Base-by-base conservation (phyloP, 306 rosid genomes). In the Prunus mira region DNA sequence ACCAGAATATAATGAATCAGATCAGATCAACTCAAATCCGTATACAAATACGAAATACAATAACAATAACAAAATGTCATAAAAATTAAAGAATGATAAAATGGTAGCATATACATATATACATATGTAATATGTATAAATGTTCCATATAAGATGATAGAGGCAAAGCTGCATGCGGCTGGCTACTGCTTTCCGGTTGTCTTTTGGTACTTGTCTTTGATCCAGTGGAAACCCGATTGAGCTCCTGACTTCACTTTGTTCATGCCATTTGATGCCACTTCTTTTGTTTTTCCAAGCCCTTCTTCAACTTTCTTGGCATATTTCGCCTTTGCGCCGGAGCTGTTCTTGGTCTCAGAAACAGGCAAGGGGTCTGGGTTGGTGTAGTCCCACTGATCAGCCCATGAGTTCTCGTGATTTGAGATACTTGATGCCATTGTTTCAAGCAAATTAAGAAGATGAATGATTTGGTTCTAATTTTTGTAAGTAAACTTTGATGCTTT, bases 361-460 rank as follows among this genome's bases (percentile, higher is more conserved):
- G 78, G 71, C 15, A 19, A 25, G 11, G 78, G 76, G 27, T 75
- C 49, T 5, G 50, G 28, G 27, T 62, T 12, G 28, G 4, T 18
- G 77, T 61, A 61, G 65, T 78, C 88, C 85, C 87, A 83, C 68
- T 84, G 87, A 58, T 76, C 87, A 1, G 84, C 87, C 87, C 87
- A 79, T 9, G 87, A 71, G 68, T 58, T 17, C 32, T 70, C 82
- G 58, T 71, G 65, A 27, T 6, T 20, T 32, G 84, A 58, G 38
- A 70, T 41, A 50, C 64, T 76, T 62, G 72, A 72, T 27, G 63
- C 79, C 82, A 78, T 82, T 10, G 71, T 2, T 18, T 6, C 7
- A 32, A 69, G 13, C 60, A 65, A 52, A 50, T 51, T 11, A 22
- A 41, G 71, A 38, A 34, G 65, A 22, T 24, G 65, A 24, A 25